Conservation (phyloP, 371 early-diverging fungal species). For the Conidiobolus coronatus region DNA sequence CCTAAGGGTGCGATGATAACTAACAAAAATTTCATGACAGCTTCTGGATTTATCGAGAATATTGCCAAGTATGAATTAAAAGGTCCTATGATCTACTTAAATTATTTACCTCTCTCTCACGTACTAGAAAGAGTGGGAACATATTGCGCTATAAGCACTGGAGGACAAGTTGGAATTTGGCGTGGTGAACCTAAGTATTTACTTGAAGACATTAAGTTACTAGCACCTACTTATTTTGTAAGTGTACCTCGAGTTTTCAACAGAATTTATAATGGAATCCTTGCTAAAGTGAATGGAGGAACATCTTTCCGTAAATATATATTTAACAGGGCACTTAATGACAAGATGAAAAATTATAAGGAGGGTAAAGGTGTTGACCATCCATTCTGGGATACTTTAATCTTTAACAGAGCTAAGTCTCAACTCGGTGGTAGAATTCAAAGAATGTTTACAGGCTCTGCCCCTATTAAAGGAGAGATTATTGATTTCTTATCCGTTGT, state of each 20-base stretch:
- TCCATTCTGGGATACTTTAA: conserved; percentile 42
- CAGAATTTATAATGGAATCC: conserved; percentile 62
- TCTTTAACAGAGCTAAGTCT: conserved; percentile 49
- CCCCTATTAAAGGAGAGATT: conserved; percentile 48
- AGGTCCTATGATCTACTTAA: conserved; percentile 6
- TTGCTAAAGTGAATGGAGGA: conserved; percentile 32
- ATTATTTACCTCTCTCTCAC: conserved; percentile 76
- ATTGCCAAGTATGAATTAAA: no score
- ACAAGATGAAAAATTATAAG: conserved; percentile 19
- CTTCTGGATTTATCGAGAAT: no score
- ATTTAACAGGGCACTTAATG: conserved; percentile 29
- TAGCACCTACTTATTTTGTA: conserved; percentile 62
- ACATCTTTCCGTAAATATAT: conserved; percentile 18
- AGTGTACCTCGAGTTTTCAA: conserved; percentile 89
- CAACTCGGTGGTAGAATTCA: conserved; percentile 52
- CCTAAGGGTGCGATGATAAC: conserved; percentile 41
- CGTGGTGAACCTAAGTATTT: conserved; percentile 58
- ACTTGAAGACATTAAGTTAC: conserved; percentile 55
- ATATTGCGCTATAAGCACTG: conserved; percentile 13
- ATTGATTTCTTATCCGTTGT: conserved; percentile 38
- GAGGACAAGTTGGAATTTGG: conserved; percentile 54
- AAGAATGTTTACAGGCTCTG: conserved; percentile 34
- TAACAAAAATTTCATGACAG: conserved; percentile 14
- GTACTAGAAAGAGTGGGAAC: conserved; percentile 9
- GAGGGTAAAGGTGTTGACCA: conserved; percentile 26